phyloP scores from a whole-genome alignment of 208 protist genomes.

The Trypanosoma boissoni region DNA sequence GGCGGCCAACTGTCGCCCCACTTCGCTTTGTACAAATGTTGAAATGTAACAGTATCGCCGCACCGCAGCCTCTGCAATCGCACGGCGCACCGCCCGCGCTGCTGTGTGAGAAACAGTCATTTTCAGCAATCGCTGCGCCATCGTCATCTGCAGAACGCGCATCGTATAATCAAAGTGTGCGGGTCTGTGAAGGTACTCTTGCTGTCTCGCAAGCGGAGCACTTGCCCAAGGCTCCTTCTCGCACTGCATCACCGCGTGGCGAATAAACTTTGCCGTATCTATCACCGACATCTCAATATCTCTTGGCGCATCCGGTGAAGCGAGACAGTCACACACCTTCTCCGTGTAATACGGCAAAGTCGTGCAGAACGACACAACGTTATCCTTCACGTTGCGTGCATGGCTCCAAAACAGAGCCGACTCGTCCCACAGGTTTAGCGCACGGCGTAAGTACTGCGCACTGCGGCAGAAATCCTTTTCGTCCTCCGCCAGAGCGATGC shows the following conservation, averaged over 20 bases:
- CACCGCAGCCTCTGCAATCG: conserved; percentile 25
- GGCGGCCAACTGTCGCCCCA: background rate
- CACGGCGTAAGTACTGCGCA: conserved; percentile 13
- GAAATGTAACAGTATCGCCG: conserved; percentile 31
- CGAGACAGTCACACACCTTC: background rate
- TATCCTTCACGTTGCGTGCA: conserved; percentile 5
- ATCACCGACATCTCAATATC: background rate
- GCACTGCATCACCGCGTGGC: background rate
- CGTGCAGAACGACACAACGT: conserved; percentile 2
- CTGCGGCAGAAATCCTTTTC: conserved; percentile 1
- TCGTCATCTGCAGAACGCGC: too few relatives aligned
- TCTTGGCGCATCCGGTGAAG: background rate
- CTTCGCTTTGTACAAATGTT: conserved; percentile 10
- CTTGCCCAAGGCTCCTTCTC: conserved; percentile 5
- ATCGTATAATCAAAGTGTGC: background rate
- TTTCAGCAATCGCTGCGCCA: too few relatives aligned
- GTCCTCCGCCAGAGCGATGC: background rate
- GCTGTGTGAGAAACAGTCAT: conserved; percentile 2
- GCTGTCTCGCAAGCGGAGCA: background rate
- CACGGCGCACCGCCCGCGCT: background rate
- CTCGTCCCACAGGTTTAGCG: conserved; percentile 10
- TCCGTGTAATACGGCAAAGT: background rate
- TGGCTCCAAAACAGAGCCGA: conserved; percentile 20
- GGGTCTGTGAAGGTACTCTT: background rate
- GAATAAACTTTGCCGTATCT: background rate